A percentile compares a stretch with the other conserved stretches of the same genome.
Conservation (phyloP, 805 yeast species). For the Candida nonsorbophila region DNA sequence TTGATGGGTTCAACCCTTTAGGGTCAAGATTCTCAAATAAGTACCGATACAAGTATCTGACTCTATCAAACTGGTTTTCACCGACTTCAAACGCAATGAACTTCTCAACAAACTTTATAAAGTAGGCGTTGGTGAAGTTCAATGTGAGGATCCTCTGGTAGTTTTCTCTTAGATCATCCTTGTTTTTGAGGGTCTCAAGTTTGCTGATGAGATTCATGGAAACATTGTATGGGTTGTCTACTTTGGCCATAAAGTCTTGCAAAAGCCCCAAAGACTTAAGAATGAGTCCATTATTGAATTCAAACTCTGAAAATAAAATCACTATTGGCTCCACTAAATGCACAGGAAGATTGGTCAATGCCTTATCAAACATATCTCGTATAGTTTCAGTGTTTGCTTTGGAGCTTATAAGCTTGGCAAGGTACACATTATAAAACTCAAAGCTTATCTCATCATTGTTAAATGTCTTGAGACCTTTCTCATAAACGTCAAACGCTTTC, state of each 20-base stretch:
- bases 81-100: conserved; percentile 56
- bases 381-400: conserved; percentile 24
- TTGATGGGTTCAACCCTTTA: background rate
- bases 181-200: conserved; percentile 1
- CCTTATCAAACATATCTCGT: conserved; percentile 70
- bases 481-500: conserved; percentile 57
- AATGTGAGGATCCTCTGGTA: conserved; percentile 24
- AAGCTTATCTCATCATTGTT: conserved; percentile 47
- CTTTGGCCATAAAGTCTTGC: conserved; percentile 8
- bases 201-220: background rate
- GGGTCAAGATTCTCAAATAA: too few species aligned
- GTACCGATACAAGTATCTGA: conserved; percentile 54
- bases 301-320: conserved; percentile 57
- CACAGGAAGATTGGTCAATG: conserved; percentile 7
- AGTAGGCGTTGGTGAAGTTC: conserved; percentile 40
- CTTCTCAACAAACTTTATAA: conserved; percentile 40
- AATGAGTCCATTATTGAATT: conserved; percentile 48
- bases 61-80: conserved; percentile 52
- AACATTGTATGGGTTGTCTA: conserved; percentile 1
- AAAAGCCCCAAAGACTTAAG: conserved; percentile 36
- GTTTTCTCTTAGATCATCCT: conserved; percentile 3
- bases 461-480: conserved; percentile 61
- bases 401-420: conserved; percentile 41
- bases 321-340: conserved; percentile 43
- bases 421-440: conserved; percentile 69